These are phyloP conservation scores for Hapsidospora chrysogenum DNA, from an alignment of 495 filamentous ascomycete genomes.

Conservation along the genomic window DNA sequence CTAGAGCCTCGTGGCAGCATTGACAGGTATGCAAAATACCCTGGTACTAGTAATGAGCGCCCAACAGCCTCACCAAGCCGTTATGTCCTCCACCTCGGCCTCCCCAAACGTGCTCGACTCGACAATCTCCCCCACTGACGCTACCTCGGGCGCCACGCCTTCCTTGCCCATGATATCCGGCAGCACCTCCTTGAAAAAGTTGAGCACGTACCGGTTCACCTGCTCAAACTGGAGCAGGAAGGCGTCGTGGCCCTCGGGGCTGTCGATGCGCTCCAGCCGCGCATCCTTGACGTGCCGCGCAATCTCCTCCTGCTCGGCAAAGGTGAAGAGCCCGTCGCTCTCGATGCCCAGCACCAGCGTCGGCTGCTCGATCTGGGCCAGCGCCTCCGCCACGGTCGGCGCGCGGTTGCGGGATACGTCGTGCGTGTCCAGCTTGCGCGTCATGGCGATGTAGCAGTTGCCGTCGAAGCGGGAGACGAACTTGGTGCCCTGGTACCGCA, in stretches of 20 bases:
- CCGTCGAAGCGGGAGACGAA: slow-evolving; percentile 95
- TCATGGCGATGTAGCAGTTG: slow-evolving; percentile 98
- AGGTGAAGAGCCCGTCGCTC: slow-evolving; percentile 89
- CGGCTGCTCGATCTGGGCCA: slow-evolving; percentile 74
- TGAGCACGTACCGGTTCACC: slow-evolving; percentile 74
- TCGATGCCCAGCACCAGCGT: slow-evolving; percentile 84
- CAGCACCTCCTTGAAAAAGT: slow-evolving; percentile 66
- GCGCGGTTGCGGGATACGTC: slow-evolving; percentile 67
- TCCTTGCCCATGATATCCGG: slow-evolving; percentile 69
- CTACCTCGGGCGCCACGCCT: slow-evolving; percentile 26
- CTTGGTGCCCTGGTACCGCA: slow-evolving; percentile 93
- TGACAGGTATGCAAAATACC: no score
- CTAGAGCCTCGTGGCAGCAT: no score
- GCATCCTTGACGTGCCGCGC: slow-evolving; percentile 68
- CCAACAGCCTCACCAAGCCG: slow-evolving; percentile 61
- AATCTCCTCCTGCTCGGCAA: slow-evolving; percentile 85
- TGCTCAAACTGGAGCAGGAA: slow-evolving; percentile 95
- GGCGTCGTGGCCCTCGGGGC: slow-evolving; percentile 88
- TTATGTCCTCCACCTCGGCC: slow-evolving; percentile 93
- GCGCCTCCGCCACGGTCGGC: slow-evolving; percentile 47
- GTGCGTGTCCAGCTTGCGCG: slow-evolving; percentile 96
- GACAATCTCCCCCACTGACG: slow-evolving; percentile 33
- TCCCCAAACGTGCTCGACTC: slow-evolving; percentile 87
- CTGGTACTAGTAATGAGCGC: no score
- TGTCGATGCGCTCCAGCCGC: slow-evolving; percentile 70